Conservation (phyloP, 192 early-diverging fungal species). For the Podila clonocystis region DNA sequence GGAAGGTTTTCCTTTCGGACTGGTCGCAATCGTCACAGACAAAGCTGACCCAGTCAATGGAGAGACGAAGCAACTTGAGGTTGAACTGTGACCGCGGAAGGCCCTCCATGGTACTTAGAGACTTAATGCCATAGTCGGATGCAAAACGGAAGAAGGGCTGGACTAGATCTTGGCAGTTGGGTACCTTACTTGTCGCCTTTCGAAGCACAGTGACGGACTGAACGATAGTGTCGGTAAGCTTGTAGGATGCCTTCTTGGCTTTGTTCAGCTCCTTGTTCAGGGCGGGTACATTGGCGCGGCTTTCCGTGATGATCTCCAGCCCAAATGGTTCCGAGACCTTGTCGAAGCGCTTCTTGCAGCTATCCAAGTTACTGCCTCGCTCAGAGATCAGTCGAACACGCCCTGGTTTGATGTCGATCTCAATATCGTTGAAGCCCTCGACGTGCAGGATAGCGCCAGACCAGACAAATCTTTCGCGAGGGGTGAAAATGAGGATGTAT, state of each 20-base stretch:
- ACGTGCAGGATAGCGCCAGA: constrained; percentile 60
- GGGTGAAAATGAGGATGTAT: constrained; percentile 69
- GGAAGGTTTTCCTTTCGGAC: constrained; percentile 81
- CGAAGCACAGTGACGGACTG: constrained; percentile 65
- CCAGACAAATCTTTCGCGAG: constrained; percentile 66
- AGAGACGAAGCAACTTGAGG: constrained; percentile 72
- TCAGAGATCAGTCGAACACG: constrained; percentile 69
- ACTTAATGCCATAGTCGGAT: constrained; percentile 72
- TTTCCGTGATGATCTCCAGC: constrained; percentile 59
- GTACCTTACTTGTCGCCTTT: constrained; percentile 50
- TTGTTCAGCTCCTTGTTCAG: constrained; percentile 67
- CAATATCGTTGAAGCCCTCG: constrained; percentile 50
- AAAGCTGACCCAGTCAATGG: constrained; percentile 91
- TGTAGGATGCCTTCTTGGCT: constrained; percentile 64
- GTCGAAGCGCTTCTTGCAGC: constrained; percentile 62
- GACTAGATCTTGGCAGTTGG: constrained; percentile 68
- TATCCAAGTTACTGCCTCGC: constrained; percentile 45
- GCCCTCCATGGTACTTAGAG: constrained; percentile 49
- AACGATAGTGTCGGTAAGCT: constrained; percentile 63
- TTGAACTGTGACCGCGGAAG: constrained; percentile 67
- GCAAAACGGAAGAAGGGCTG: constrained; percentile 80
- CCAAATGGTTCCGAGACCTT: constrained; percentile 55
- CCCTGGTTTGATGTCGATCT: constrained; percentile 62
- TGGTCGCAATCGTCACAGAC: constrained; percentile 85
- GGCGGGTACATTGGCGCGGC: constrained; percentile 65